Percentiles rank a stretch among this genome's conserved stretches.
Conservation (phyloP, 2,329 filamentous ascomycete genomes). For the Bipolaris sorokiniana region DNA sequence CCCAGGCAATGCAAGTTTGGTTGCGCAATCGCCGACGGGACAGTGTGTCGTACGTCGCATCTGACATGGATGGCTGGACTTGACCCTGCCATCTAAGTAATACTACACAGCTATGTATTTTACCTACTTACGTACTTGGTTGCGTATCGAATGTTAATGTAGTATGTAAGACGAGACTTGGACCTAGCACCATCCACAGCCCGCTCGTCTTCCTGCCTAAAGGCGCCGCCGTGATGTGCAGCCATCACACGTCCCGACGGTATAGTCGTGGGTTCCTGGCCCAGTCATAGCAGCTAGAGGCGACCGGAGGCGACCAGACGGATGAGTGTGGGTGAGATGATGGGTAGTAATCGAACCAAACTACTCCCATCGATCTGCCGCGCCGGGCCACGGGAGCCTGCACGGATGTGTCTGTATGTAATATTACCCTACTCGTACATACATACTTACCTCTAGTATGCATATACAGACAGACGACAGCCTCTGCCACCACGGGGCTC, state of each 20-base stretch:
- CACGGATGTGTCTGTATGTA: not conserved
- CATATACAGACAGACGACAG: too few relatives aligned
- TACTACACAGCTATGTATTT: too few relatives aligned
- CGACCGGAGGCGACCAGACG: not conserved
- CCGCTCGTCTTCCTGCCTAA: not conserved
- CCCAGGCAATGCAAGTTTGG: conserved; percentile 10
- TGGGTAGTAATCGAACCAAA: not conserved
- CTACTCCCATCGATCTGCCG: conserved; percentile 13
- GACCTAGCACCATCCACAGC: conserved; percentile 14
- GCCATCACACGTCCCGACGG: conserved; percentile 16
- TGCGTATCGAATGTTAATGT: not conserved
- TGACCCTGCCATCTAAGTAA: not conserved
- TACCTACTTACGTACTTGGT: not conserved
- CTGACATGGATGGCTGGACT: conserved; percentile 5
- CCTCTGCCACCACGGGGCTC: too few relatives aligned
- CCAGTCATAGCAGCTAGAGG: conserved; percentile 13
- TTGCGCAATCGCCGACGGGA: conserved; percentile 36
- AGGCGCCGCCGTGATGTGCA: conserved; percentile 17
- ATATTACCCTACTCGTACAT: not conserved
- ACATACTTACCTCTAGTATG: too few relatives aligned
- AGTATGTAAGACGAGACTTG: conserved; percentile 10
- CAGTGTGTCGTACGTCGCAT: conserved; percentile 9
- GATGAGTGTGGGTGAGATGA: not conserved
- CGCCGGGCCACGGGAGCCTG: conserved; percentile 7
- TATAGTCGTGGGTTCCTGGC: conserved; percentile 9